These are phyloP conservation scores for Tubosaeta sp. DNA, from an alignment of 768 basidiomycete genomes.

Conservation along the genomic window DNA sequence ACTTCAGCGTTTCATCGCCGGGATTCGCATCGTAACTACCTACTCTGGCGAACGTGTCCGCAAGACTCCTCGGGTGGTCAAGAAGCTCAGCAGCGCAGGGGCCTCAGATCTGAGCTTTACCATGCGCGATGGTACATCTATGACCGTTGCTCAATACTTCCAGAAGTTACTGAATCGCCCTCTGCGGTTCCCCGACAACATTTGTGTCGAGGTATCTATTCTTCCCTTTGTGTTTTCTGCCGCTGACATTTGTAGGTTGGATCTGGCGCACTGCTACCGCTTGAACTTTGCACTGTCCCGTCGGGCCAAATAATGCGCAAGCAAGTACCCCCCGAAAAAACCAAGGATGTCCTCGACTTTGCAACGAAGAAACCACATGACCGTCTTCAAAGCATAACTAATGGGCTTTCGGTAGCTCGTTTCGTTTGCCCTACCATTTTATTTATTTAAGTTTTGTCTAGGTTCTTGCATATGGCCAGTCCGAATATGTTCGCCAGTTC, in stretches of 20 bases:
- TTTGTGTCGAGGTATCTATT: constrained; percentile 61
- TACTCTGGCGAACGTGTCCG: constrained; percentile 34
- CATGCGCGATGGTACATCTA: constrained; percentile 49
- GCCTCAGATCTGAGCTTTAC: constrained; percentile 54
- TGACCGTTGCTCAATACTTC: constrained; percentile 65
- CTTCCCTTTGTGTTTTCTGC: constrained; percentile 12
- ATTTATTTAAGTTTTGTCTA: constrained; percentile 17
- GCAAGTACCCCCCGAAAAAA: constrained; percentile 65
- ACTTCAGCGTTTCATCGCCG: constrained; percentile 53
- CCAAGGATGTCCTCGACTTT: constrained; percentile 58
- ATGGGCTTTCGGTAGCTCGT: constrained; percentile 47
- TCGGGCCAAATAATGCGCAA: constrained; percentile 70
- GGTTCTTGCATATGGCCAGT: constrained; percentile 67
- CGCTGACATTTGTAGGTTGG: constrained; percentile 44
- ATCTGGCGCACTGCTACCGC: constrained; percentile 55
- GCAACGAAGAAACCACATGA: constrained; percentile 60
- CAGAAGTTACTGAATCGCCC: constrained; percentile 45
- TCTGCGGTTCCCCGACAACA: constrained; percentile 56
- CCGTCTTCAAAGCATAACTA: constrained; percentile 49
- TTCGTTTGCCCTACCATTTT: background rate
- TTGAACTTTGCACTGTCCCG: constrained; percentile 62
- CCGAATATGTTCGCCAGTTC: constrained; percentile 70
- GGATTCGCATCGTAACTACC: constrained; percentile 45
- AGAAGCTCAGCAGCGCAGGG: constrained; percentile 50
- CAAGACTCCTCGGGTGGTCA: constrained; percentile 55